Evolutionary conservation across 2,329 filamentous ascomycete species (phyloP), one percentile per base, ranked within the genome.

Genomic region (Septoria linicola): DNA sequence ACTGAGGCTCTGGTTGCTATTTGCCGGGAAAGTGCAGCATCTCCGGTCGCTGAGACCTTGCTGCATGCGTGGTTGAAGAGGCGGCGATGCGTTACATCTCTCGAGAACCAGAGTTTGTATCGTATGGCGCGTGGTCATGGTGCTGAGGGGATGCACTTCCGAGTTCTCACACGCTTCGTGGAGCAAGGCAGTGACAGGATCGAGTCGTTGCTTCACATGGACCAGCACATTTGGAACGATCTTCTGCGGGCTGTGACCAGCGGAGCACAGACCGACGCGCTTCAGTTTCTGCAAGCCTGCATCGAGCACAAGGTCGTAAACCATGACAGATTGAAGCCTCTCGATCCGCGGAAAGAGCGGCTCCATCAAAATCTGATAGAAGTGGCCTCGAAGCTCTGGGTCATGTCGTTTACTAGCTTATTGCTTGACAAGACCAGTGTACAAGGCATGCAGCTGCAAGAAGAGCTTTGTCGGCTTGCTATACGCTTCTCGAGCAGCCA

Each of bases 1-100:
- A 41, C 54, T 13, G 35, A 43, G n/a, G 42, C 19, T 11, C 43
- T 63, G 3, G 35, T 58, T 2, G n/a, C 37, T 0, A 16, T 21
- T 2, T 60, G 58, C 27, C 45, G 41, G 27, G 27, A 14, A 2
- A 14, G 46, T 16, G 23, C 23, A 11, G 52, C 53, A 13, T 27
- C 44, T 21, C 17, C 10, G 3, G 59, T 52, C 35, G 52, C 23
- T 16, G 32, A 32, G 42, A 19, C 45, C 27, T 17, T 44, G 39
- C n/a, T 41, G 4, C 13, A 16, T 30, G 42, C 48, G 27, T 46
- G 34, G 36, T 25, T 50, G 10, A n/a, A 49, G 14, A 27, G 5
- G 44, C 35, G 31, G 23, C 3, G 44, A 48, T 8, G 16, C 4
- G 11, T 14, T 31, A 10, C 3, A 13, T 2, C 4, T 8, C 13